phyloP scores from a whole-genome alignment of 495 filamentous ascomycete species.

The Hypoxylon subgilvum region DNA sequence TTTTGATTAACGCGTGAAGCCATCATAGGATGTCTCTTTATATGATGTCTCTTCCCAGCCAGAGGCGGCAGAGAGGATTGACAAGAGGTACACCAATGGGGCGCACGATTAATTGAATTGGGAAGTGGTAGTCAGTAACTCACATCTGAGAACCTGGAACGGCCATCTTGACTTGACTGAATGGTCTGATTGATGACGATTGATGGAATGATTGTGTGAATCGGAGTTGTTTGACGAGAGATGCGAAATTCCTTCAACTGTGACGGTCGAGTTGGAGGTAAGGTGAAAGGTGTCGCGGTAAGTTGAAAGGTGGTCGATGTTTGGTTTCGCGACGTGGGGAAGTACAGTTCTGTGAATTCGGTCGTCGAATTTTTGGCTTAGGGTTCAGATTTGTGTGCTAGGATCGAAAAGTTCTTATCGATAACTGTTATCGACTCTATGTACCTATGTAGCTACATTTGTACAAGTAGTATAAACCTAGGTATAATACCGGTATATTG shows the following conservation, averaged over 20 bases:
- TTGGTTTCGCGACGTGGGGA: too few species aligned
- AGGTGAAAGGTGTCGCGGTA: too few species aligned
- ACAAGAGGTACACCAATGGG: not conserved
- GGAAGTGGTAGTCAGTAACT: conserved; percentile 46
- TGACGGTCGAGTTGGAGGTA: conserved; percentile 24
- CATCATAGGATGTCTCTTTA: conserved; percentile 1
- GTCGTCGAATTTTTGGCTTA: conserved; percentile 38
- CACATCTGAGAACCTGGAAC: conserved; percentile 61
- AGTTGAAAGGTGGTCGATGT: conserved; percentile 26
- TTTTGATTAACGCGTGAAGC: too few species aligned
- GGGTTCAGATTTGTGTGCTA: conserved; percentile 42
- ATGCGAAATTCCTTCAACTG: conserved; percentile 26
- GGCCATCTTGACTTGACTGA: conserved; percentile 60
- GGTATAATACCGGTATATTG: too few species aligned
- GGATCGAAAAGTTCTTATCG: conserved; percentile 10
- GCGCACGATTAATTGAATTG: not conserved
- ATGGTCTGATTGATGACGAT: conserved; percentile 34
- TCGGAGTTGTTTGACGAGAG: conserved; percentile 12
- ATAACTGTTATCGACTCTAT: conserved; percentile 3
- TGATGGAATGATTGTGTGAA: conserved; percentile 31
- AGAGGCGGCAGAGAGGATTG: conserved; percentile 7
- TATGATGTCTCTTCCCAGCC: too few species aligned
- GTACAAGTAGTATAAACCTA: not conserved
- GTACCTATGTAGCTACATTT: not conserved
- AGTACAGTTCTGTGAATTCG: too few species aligned